Percentiles rank a stretch among this genome's conserved stretches.
These are phyloP conservation scores for Euphorbia lathyris DNA, from an alignment of 345 rosid genomes.

Conservation along the genomic window DNA sequence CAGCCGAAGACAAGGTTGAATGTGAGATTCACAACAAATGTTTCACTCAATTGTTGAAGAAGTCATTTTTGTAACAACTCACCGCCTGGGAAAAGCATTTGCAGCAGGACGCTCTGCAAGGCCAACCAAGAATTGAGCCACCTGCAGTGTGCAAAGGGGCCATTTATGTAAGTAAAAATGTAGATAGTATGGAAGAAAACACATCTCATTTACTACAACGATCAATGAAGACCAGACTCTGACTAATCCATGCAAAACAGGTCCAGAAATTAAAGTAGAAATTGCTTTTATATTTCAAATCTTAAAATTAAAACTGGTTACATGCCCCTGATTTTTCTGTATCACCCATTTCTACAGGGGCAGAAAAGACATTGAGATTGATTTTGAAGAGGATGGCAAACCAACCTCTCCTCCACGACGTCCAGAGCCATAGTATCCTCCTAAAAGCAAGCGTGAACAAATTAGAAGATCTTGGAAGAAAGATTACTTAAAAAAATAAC, in stretches of 20 bases:
- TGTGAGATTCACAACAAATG: not conserved
- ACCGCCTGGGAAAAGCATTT: slow-evolving; percentile 75
- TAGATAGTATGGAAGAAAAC: not conserved
- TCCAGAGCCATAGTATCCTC: slow-evolving; percentile 98
- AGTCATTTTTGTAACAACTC: not conserved
- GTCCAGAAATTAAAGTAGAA: not conserved
- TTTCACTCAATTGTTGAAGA: not conserved
- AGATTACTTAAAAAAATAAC: slow-evolving; percentile 12
- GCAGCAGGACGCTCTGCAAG: slow-evolving; percentile 73
- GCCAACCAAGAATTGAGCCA: slow-evolving; percentile 90
- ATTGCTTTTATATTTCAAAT: not conserved
- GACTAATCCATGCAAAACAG: not conserved
- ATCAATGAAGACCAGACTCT: not conserved
- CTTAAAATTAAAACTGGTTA: not conserved
- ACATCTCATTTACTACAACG: not conserved
- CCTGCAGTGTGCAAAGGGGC: slow-evolving; percentile 34
- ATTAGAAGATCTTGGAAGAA: slow-evolving; percentile 1
- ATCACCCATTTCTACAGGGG: not conserved
- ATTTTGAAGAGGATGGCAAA: slow-evolving; percentile 16
- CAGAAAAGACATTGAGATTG: not conserved
- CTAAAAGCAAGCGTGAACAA: slow-evolving; percentile 35
- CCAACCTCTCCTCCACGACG: slow-evolving; percentile 89
- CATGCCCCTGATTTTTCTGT: not conserved
- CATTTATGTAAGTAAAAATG: not conserved
- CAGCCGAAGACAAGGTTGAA: not conserved